Evolutionary conservation across 2,329 filamentous ascomycete species (phyloP).

Genomic region (Ascochyta pisi): DNA sequence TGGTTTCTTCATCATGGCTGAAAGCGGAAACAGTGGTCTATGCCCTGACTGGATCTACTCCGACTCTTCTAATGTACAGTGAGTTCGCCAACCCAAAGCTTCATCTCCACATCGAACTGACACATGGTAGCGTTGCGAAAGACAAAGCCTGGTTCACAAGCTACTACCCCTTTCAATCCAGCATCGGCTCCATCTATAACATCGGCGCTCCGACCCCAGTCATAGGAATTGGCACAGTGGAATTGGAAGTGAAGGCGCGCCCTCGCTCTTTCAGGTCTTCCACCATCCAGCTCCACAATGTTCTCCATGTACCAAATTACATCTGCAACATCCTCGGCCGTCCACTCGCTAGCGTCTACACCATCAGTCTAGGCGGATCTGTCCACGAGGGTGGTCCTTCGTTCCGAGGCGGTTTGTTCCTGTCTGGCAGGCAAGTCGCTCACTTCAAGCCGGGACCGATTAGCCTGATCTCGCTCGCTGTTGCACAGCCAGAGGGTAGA

Average conservation of each 20-base stretch:
- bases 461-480: constrained; percentile 3
- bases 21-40: neutral
- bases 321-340: constrained; percentile 8
- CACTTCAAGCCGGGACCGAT: constrained; percentile 1
- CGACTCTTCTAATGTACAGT: constrained; percentile 5
- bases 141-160: constrained; percentile 6
- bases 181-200: neutral
- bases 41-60: constrained; percentile 13
- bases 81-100: neutral
- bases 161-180: constrained; percentile 1
- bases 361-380: neutral
- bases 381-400: neutral
- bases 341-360: neutral
- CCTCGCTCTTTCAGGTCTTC: constrained; percentile 1
- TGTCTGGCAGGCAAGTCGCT: neutral
- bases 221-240: constrained; percentile 7
- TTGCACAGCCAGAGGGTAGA: neutral
- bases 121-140: neutral
- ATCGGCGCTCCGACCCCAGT: neutral
- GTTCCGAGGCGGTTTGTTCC: neutral
- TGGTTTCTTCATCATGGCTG: neutral
- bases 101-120: neutral
- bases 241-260: constrained; percentile 1
- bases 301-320: constrained; percentile 3
- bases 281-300: constrained; percentile 5